Evolutionary conservation across 768 basidiomycete species (phyloP), one percentile per base, ranked within the genome.

Genomic region (Lactarius indigo): DNA sequence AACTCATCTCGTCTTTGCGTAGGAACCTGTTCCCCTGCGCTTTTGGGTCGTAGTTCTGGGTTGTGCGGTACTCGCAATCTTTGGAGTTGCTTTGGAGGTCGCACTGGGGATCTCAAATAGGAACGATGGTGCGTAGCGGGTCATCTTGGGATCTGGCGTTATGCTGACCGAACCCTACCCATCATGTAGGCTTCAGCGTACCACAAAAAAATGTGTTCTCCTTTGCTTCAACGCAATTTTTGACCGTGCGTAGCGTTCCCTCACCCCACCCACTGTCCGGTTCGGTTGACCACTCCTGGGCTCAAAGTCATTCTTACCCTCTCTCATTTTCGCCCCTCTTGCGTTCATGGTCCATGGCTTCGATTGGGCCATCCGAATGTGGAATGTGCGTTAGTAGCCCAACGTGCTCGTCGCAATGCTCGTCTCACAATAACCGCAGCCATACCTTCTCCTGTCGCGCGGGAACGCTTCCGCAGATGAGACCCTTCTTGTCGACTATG

Each of bases 401-500:
- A 52, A 26, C 37, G 23, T 13, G 63, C 30, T 33, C 10, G 31
- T 35, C 5, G 17, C 30, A 37, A 42, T n/a, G 56, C 50, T 42
- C 47, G 15, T 35, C 30, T 70, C 58, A 64, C 69, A 39, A 68
- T 18, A 50, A 20, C 52, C 9, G 37, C 65, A 90, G 88, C 88
- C 89, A 3, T 90, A 88, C 67, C 77, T 91, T 6, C 75, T 80
- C 7, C 75, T 91, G 31, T 79, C 83, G 20, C 77, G 79, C 69
- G 87, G 87, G 2, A 76, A 77, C 66, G 83, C 82, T 1, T 73
- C 77, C 2, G 87, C 88, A 1, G 79, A 86, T 63, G 83, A 85
- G 68, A 84, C 84, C 61, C 73, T 91, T n/a, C 76, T 91, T 20
- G 72, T 88, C 30, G 85, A 90, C 73, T 90, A 90, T 74, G 87